Conservation (phyloP, 78 protist genomes). For the Dictyostelium purpureum region DNA sequence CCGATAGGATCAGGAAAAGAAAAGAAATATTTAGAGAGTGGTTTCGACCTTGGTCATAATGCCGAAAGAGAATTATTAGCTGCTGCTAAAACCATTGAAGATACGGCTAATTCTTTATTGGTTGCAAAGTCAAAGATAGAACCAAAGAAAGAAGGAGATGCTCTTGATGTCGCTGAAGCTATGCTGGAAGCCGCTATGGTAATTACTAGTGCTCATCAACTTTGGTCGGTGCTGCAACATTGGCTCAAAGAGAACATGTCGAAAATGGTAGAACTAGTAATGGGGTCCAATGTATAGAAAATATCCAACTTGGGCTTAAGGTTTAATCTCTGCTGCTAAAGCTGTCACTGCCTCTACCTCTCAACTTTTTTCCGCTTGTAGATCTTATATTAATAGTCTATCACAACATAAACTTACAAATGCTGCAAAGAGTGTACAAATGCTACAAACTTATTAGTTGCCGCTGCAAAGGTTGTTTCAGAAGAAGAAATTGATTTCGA, state of each 20-base stretch:
- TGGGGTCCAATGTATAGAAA: conserved; percentile 44
- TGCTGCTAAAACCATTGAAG: conserved; percentile 76
- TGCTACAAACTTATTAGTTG: conserved; percentile 56
- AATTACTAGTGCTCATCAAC: conserved; percentile 86
- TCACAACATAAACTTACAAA: conserved; percentile 71
- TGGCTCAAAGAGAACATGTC: conserved; percentile 82
- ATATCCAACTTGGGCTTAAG: conserved; percentile 86
- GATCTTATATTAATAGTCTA: conserved; percentile 51
- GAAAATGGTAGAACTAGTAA: conserved; percentile 54
- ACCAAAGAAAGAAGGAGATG: conserved; percentile 59
- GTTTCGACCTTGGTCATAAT: conserved; percentile 63
- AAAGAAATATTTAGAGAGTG: background rate
- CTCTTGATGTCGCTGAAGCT: conserved; percentile 73
- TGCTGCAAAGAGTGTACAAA: conserved; percentile 46
- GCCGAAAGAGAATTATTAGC: conserved; percentile 74
- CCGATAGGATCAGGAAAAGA: background rate
- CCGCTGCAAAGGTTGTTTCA: conserved; percentile 30
- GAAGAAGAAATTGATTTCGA: conserved; percentile 39
- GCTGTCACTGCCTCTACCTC: conserved; percentile 82
- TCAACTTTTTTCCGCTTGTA: conserved; percentile 81
- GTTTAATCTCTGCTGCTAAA: conserved; percentile 88
- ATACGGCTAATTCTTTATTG: conserved; percentile 62
- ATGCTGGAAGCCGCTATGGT: conserved; percentile 89
- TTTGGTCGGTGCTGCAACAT: conserved; percentile 82
- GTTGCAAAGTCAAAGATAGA: conserved; percentile 49